Base-by-base conservation (phyloP, 805 yeast genomes). In the Yarrowia deformans region DNA sequence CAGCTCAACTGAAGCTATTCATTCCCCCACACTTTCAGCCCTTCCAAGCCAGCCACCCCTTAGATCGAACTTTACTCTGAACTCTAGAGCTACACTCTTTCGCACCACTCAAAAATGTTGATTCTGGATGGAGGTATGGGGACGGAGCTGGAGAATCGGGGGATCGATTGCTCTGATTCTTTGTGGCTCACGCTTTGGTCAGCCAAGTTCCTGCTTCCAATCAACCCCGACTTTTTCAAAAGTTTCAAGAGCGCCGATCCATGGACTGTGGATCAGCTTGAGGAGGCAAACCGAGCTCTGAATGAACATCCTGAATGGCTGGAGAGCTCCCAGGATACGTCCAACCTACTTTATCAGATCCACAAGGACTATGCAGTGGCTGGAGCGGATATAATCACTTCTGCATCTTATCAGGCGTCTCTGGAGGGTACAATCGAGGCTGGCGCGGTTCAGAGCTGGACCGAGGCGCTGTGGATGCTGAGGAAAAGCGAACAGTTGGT, bases 81-180 rank as follows among this genome's bases (percentile, higher is more conserved):
- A 48, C 35, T 46, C n/a, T 46, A 23, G 29, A 23, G 29, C 29
- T 23, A 23, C 23, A 52, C 58, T 50, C 23, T 18, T 37, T 37
- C 32, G 39, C 40, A 50, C 6, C 58, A 18, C 49, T 14, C 55
- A 18, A 32, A 23, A 32, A 64, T 70, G 14, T 58, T 72, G 6
- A 72, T 78, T n/a, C 74, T 78, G 13, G 91, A 88, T 76, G 92
- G 93, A 7, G 91, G 88, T 0, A 81, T 87, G 52, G 92, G 91
- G 0, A 87, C 90, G 0, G 87, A 84, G 72, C 77, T 88, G 13
- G 90, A 87, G 73, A 78, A 79, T 52, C 75, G 83, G 49, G 84
- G 86, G 12, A 79, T 83, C 19, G 73, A 77, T 48, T 82, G 84
- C 16, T 80, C 80, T 54, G 82, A 84, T 49, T 61, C 60, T 1